Percentiles rank a stretch among this genome's conserved stretches.
phyloP scores from a whole-genome alignment of 106 monocot genomes.

The Phalaenopsis aphrodite region DNA sequence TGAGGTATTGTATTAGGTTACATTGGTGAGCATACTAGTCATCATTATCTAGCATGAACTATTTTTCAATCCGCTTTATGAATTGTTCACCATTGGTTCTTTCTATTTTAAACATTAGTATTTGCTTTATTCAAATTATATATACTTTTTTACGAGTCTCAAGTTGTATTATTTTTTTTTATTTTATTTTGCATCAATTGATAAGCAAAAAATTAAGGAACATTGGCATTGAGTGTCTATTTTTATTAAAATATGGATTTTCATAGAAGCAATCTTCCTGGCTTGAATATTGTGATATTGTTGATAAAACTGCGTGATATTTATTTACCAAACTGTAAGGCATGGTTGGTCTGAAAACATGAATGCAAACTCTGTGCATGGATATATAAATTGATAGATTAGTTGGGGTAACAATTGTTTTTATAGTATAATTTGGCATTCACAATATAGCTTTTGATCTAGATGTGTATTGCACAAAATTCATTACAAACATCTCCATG shows the following conservation, averaged over 20 bases:
- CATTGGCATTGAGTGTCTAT: neutral
- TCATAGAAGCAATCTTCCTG: neutral
- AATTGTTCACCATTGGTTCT: neutral
- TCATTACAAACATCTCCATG: no score
- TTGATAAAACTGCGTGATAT: no score
- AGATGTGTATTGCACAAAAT: no score
- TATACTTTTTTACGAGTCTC: neutral
- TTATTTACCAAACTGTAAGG: no score
- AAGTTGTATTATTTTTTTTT: neutral
- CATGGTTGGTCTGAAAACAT: no score
- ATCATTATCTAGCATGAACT: conserved; percentile 1
- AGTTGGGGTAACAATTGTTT: no score
- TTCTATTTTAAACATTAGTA: neutral
- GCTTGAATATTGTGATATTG: neutral
- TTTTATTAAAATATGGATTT: neutral
- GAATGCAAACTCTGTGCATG: no score
- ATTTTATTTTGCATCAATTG: neutral
- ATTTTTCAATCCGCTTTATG: conserved; percentile 1
- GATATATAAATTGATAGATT: no score
- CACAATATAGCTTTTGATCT: no score
- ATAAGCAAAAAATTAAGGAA: neutral
- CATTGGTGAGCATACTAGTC: neutral
- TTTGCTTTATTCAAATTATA: neutral
- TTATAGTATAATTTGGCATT: no score
- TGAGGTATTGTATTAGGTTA: neutral